These are phyloP conservation scores for Euphorbia schlechtendalii DNA, from an alignment of 441 rosid genomes.

Conservation along the genomic window DNA sequence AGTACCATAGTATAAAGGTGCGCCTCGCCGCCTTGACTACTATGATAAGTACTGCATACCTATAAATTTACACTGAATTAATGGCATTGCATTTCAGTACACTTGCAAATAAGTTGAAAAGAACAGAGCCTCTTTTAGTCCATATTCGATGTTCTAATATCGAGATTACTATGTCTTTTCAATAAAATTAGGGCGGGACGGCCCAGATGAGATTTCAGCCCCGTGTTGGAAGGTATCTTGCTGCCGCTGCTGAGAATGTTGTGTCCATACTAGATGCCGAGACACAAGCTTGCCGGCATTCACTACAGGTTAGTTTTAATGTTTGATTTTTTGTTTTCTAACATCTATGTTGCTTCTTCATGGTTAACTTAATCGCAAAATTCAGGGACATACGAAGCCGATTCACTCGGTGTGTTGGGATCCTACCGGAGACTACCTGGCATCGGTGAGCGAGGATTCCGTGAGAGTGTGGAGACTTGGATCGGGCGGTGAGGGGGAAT, in stretches of 20 bases:
- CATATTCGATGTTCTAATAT: neutral
- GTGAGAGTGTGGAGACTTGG: conserved; percentile 88
- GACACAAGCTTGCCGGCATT: conserved; percentile 67
- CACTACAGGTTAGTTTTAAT: conserved; percentile 62
- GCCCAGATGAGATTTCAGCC: conserved; percentile 90
- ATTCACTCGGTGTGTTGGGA: conserved; percentile 88
- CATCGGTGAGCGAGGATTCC: conserved; percentile 83
- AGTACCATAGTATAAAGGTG: too few relatives aligned
- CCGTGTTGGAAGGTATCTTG: conserved; percentile 70
- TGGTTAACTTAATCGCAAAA: conserved; percentile 10
- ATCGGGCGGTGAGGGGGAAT: conserved; percentile 66
- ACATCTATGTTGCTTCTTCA: neutral
- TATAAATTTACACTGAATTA: too few relatives aligned
- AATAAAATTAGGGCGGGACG: conserved; percentile 60
- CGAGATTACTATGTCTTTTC: neutral
- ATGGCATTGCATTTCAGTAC: too few relatives aligned
- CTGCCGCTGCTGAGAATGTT: conserved; percentile 80
- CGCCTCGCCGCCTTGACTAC: too few relatives aligned
- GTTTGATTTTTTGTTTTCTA: neutral
- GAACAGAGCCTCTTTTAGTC: conserved; percentile 15
- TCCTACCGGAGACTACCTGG: conserved; percentile 71
- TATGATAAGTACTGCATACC: too few relatives aligned
- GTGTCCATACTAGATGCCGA: conserved; percentile 81
- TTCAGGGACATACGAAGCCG: conserved; percentile 70
- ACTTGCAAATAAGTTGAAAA: too few relatives aligned